Evolutionary conservation across 139 green algal genomes (phyloP), one percentile per base, ranked within the genome.

Genomic region (Ettlia oleoabundans): DNA sequence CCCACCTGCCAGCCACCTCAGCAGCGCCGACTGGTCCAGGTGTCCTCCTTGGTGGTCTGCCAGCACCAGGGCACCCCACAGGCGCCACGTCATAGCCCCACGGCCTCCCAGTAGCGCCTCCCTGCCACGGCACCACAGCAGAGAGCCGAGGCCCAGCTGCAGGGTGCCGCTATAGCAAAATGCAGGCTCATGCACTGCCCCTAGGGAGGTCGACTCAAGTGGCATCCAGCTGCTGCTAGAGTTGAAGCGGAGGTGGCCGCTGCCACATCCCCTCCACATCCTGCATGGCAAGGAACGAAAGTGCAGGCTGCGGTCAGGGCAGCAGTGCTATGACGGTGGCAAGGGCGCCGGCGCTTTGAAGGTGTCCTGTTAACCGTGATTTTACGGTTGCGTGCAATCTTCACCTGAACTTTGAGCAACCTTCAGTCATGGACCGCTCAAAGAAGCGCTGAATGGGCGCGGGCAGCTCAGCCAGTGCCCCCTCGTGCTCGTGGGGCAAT

Each of bases 11-110:
- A 76, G 42, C 69, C 69, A 76, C 18, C 69, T 41, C n/a, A 76
- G 69, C 69, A 76, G 69, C 6, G 42, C 69, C 1, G 42, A 63
- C 4, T 62, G 69, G 69, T 76, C 42, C 10, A 76, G 10, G 10
- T 42, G 42, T 1, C 41, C 41, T 0, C 69, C 42, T 30, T 42
- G n/a, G 28, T 24, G 19, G n/a, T 6, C 2, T 1, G 69, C 69
- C 28, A 76, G 69, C 69, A 30, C n/a, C 42, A 76, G 19, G 19
- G n/a, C 69, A 0, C 69, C 69, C 69, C 69, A 76, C 69, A 76
- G 69, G 42, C 69, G 42, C 69, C 69, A 76, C 69, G 30, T 42
- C 69, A 76, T 76, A 10, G 42, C 69, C 42, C 69, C 69, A 15
- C 15, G 42, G 9, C 69, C 69, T 2, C 28, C n/a, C 28, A 76